Evolutionary conservation across 495 filamentous ascomycete species (phyloP).

Genomic region (Hyaloscypha bicolor): DNA sequence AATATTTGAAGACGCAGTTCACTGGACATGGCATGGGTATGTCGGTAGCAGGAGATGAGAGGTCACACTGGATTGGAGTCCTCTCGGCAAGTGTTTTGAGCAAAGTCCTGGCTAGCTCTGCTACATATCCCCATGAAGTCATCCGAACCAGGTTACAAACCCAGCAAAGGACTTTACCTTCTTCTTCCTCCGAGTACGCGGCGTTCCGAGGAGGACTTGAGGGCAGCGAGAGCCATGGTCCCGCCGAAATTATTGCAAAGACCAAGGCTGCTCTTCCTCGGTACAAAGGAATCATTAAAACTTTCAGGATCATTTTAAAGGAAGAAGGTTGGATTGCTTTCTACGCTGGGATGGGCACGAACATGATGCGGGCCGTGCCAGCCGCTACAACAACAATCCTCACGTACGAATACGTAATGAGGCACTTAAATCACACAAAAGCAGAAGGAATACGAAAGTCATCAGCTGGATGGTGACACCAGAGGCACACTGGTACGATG

Average conservation of each 20-base stretch:
- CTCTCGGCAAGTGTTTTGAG: constrained; percentile 88
- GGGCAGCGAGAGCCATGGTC: constrained; percentile 32
- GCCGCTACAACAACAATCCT: constrained; percentile 96
- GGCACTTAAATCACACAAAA: constrained; percentile 42
- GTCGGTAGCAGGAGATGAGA: constrained; percentile 55
- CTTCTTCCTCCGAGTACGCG: constrained; percentile 53
- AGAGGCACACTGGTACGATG: background rate
- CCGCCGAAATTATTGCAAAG: constrained; percentile 29
- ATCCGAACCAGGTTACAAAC: constrained; percentile 88
- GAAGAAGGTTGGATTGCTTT: constrained; percentile 98
- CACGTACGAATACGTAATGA: constrained; percentile 89
- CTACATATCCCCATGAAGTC: constrained; percentile 97
- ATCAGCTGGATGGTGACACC: constrained; percentile 8
- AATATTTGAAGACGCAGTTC: constrained; percentile 88
- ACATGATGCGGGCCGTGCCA: constrained; percentile 93
- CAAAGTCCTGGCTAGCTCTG: constrained; percentile 91
- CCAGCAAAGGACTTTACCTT: constrained; percentile 66
- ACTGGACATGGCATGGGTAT: constrained; percentile 85
- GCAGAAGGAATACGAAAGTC: constrained; percentile 28
- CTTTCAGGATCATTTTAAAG: constrained; percentile 76
- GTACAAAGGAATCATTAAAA: constrained; percentile 81
- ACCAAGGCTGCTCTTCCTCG: constrained; percentile 50
- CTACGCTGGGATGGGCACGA: constrained; percentile 97
- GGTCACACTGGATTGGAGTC: constrained; percentile 71
- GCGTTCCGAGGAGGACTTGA: constrained; percentile 68